Evolutionary conservation across 2,329 filamentous ascomycete genomes (phyloP), one percentile per base, ranked within the genome.

Genomic region (Parastagonospora avenae): DNA sequence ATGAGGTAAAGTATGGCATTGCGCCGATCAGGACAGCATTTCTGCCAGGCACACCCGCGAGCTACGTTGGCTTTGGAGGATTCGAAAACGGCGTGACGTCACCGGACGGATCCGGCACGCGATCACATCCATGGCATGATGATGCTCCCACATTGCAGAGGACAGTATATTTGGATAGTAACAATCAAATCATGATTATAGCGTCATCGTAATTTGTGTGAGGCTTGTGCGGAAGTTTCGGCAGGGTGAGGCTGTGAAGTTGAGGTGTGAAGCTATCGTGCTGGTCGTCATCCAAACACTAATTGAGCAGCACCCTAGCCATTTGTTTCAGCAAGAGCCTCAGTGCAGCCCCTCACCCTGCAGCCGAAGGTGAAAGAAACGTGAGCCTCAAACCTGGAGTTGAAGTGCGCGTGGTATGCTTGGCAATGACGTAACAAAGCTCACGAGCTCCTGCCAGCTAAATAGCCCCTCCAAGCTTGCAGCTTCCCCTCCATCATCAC

Each of bases 21-120:
- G 38, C 50, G 61, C 55, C 52, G 63, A 67, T 66, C 60, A 63
- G 50, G 30, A 54, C 42, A 53, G 45, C 48, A 48, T 54, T 57
- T 54, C 64, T 72, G 68, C 68, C 71, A 73, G 70, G 70, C 62
- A 71, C 70, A 70, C 62, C 67, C 67, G 67, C 57, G 50, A 48
- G 50, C 60, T 53, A 57, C 54, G 54, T 63, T 61, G 46, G 55
- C 39, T 39, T 49, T 44, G 33, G 43, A 48, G 42, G 14, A 37
- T 41, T 37, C 42, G 37, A 39, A 15, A 40, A 42, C 33, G 46
- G 42, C 19, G 58, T 68, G 64, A 70, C 66, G 62, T 70, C 66
- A 68, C 55, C 16, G 37, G 52, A 41, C 58, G 42, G 37, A 42
- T 40, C 9, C 48, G 53, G 52, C 59, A 63, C 54, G 59, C 56